phyloP scores from a whole-genome alignment of 2,329 filamentous ascomycete species.

The Xylaria digitata region DNA sequence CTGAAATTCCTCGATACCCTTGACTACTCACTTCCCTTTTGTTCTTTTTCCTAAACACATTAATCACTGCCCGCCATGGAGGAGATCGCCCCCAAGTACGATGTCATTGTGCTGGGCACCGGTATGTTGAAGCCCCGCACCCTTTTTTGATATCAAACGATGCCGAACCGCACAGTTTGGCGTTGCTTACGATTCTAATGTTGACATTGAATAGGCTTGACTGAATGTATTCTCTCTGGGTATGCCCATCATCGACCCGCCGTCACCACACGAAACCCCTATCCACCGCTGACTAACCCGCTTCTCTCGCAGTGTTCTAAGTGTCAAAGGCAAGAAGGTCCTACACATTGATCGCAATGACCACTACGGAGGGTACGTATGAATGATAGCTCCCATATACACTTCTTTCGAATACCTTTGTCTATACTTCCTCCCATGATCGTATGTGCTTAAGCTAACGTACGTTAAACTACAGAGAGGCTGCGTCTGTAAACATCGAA shows the following conservation, averaged over 20 bases:
- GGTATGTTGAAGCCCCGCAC: slow-evolving; percentile 68
- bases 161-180: slow-evolving; percentile 31
- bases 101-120: slow-evolving; percentile 98
- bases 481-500: slow-evolving; percentile 96
- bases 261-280: slow-evolving; percentile 21
- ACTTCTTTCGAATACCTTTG: slow-evolving; percentile 30
- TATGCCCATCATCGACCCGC: slow-evolving; percentile 58
- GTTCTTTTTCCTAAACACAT: slow-evolving; percentile 33
- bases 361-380: slow-evolving; percentile 92
- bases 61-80: slow-evolving; percentile 74
- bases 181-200: slow-evolving; percentile 26
- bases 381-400: slow-evolving; percentile 17
- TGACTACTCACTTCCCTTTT: slow-evolving; percentile 45
- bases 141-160: slow-evolving; percentile 30
- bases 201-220: slow-evolving; percentile 74
- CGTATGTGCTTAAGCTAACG: slow-evolving; percentile 36
- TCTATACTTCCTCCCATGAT: slow-evolving; percentile 44
- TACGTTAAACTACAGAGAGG: slow-evolving; percentile 71
- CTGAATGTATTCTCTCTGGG: slow-evolving; percentile 99
- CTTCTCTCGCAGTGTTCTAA: slow-evolving; percentile 75
- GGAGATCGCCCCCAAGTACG: slow-evolving; percentile 98
- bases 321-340: slow-evolving; percentile 99
- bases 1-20: slow-evolving; percentile 21
- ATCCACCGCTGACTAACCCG: slow-evolving; percentile 19
- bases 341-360: slow-evolving; percentile 98